Conservation (phyloP, 106 monocot species). For the Allium fistulosum region DNA sequence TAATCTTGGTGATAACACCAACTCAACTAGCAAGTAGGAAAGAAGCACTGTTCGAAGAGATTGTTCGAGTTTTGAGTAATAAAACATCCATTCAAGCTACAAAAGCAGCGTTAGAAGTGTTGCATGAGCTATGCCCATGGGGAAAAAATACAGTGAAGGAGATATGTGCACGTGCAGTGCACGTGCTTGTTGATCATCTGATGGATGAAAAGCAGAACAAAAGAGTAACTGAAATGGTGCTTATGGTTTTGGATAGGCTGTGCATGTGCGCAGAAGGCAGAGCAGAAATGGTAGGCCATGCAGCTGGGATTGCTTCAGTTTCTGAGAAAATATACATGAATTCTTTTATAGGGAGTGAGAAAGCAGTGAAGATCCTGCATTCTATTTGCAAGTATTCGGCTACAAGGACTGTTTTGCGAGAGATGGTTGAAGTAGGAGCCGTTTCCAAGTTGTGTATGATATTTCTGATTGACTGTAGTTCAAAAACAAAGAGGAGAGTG, state of each 20-base stretch:
- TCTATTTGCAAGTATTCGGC: conserved; percentile 3
- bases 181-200: conserved; percentile 13
- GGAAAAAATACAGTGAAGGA: conserved; percentile 10
- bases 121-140: background rate
- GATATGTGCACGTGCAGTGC: conserved; percentile 4
- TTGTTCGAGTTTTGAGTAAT: background rate
- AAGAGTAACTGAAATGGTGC: conserved; percentile 25
- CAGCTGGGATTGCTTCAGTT: conserved; percentile 24
- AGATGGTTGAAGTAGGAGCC: conserved; percentile 29
- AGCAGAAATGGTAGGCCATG: conserved; percentile 11
- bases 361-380: conserved; percentile 19
- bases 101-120: conserved; percentile 6
- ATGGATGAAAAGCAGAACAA: conserved; percentile 6
- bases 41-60: conserved; percentile 2
- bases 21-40: background rate
- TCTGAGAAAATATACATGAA: conserved; percentile 15
- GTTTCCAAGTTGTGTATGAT: conserved; percentile 26
- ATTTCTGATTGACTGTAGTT: conserved; percentile 7
- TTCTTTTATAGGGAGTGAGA: conserved; percentile 16
- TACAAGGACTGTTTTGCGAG: conserved; percentile 15
- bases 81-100: background rate
- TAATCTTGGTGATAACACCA: background rate
- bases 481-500: conserved; percentile 24
- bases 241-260: conserved; percentile 48
- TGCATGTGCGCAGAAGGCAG: conserved; percentile 31